Evolutionary conservation across 768 basidiomycete genomes (phyloP).

Genomic region (Tylopilus felleus): DNA sequence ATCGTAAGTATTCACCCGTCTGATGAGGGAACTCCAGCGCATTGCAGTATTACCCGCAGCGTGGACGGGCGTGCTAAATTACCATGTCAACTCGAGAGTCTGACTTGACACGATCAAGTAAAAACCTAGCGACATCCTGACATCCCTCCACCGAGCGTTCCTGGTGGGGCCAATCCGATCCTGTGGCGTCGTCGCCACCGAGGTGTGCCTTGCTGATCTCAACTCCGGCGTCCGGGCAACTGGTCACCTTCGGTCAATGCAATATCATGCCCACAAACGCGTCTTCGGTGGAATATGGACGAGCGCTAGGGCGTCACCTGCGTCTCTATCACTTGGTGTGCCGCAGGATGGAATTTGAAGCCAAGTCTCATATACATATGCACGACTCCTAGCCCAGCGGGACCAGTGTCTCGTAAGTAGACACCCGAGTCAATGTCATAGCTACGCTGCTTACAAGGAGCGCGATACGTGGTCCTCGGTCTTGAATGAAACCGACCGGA

Average conservation of each 20-base stretch:
- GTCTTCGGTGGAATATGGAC: too few relatives aligned
- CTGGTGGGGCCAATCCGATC: not conserved
- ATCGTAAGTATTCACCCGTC: too few relatives aligned
- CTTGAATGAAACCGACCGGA: not conserved
- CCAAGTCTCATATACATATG: too few relatives aligned
- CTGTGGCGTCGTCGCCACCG: too few relatives aligned
- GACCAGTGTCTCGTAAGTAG: not conserved
- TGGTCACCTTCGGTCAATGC: too few relatives aligned
- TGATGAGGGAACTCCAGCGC: too few relatives aligned
- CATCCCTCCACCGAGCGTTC: not conserved
- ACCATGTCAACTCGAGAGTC: too few relatives aligned
- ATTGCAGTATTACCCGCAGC: not conserved
- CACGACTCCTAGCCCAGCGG: too few relatives aligned
- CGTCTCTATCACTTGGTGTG: too few relatives aligned
- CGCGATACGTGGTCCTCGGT: not conserved
- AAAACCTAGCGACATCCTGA: not conserved
- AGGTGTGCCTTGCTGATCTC: not conserved
- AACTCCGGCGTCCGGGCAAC: not conserved
- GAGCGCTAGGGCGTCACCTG: not conserved
- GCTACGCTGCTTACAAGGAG: not conserved
- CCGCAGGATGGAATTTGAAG: too few relatives aligned
- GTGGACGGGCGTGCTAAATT: not conserved
- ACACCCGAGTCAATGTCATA: not conserved
- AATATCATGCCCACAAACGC: too few relatives aligned
- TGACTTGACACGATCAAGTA: not conserved